A percentile compares a stretch with the other conserved stretches of the same genome.
Conservation (phyloP, 805 yeast genomes). For the Monosporozyma aerobia region DNA sequence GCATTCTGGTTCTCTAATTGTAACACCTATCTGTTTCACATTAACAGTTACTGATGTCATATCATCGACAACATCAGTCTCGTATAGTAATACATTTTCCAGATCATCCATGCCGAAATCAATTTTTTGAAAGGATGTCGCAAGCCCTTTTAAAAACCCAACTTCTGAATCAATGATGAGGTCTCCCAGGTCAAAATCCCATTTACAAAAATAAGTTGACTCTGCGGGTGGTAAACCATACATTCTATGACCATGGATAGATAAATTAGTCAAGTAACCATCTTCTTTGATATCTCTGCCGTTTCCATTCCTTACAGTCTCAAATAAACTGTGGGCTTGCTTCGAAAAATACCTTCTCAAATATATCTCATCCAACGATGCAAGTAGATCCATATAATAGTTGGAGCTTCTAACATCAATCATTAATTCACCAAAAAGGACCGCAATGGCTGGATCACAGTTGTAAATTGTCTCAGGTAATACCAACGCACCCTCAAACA, state of each 20-base stretch:
- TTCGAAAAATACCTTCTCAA: constrained; percentile 12
- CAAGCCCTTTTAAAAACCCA: constrained; percentile 36
- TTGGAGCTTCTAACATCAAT: constrained; percentile 81
- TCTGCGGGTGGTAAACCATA: constrained; percentile 87
- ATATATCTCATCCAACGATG: constrained; percentile 32
- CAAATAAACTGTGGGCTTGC: constrained; percentile 16
- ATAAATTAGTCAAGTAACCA: constrained; percentile 36
- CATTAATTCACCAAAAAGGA: constrained; percentile 56
- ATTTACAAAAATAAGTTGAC: constrained; percentile 80
- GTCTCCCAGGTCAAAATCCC: constrained; percentile 72
- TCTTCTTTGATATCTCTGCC: constrained; percentile 8
- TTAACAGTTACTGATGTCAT: constrained; percentile 55
- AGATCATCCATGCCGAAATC: constrained; percentile 58
- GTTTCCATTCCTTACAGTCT: constrained; percentile 25
- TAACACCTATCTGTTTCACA: constrained; percentile 39
- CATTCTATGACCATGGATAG: constrained; percentile 81
- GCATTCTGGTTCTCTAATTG: constrained; percentile 30
- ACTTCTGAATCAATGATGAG: constrained; percentile 45
- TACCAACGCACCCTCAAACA: constrained; percentile 59
- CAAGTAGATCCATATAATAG: constrained; percentile 88
- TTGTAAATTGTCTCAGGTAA: constrained; percentile 69
- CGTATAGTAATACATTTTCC: constrained; percentile 63
- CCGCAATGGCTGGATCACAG: constrained; percentile 47
- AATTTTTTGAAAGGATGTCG: constrained; percentile 37
- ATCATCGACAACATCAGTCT: constrained; percentile 52